A percentile compares a stretch with the other conserved stretches of the same genome.
Evolutionary conservation across 2,329 filamentous ascomycete species (phyloP).

Genomic region (Nemania sp.): DNA sequence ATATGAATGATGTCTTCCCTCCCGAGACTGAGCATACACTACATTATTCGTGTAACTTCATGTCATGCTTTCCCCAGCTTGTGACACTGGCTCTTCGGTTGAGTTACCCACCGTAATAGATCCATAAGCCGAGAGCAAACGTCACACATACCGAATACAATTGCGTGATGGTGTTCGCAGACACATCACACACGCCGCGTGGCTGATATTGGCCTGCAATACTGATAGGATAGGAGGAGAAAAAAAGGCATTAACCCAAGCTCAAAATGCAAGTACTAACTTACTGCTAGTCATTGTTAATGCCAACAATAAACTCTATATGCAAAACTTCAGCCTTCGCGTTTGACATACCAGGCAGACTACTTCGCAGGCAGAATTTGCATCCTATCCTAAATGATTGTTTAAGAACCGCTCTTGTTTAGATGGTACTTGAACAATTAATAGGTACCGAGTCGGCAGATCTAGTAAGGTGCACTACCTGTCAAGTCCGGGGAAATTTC

Average conservation of each 20-base stretch:
- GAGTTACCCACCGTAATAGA: too few relatives aligned
- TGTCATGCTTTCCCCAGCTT: background rate
- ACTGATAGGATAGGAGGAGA: slow-evolving; percentile 21
- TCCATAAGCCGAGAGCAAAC: too few relatives aligned
- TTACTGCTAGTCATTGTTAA: background rate
- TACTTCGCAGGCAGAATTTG: slow-evolving; percentile 10
- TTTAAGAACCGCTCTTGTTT: too few relatives aligned
- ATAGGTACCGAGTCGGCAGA: too few relatives aligned
- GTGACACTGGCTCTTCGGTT: background rate
- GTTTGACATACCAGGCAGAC: slow-evolving; percentile 15
- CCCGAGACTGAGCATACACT: background rate
- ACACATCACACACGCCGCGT: too few relatives aligned
- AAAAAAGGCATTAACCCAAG: background rate
- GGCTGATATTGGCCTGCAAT: slow-evolving; percentile 7
- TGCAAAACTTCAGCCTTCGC: slow-evolving; percentile 1
- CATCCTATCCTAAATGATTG: too few relatives aligned
- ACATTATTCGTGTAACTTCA: slow-evolving; percentile 1
- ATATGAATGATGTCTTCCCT: background rate
- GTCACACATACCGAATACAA: background rate
- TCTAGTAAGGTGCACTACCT: too few relatives aligned
- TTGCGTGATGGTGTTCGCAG: too few relatives aligned
- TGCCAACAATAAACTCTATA: background rate
- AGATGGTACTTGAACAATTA: too few relatives aligned
- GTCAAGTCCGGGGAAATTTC: too few relatives aligned
- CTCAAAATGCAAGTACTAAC: background rate